Percentiles rank a stretch among this genome's conserved stretches.
Evolutionary conservation across 345 rosid genomes (phyloP).

Genomic region (Sonneratia caseolaris): DNA sequence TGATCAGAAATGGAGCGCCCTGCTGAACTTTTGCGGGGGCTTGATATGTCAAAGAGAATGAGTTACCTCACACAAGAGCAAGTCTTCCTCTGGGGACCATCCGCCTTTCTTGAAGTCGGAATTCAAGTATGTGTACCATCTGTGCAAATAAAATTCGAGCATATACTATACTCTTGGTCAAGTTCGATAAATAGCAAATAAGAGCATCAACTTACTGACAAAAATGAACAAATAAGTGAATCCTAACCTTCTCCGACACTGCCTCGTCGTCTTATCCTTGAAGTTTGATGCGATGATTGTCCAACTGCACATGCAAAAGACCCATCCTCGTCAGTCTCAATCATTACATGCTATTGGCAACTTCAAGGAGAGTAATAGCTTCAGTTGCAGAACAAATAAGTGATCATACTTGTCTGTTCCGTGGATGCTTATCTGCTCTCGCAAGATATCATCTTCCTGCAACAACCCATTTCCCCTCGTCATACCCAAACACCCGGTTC

Average conservation of each 20-base stretch:
- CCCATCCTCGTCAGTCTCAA: background rate
- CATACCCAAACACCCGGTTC: slow-evolving; percentile 3
- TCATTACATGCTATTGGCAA: background rate
- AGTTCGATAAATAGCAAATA: no score
- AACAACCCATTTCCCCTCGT: slow-evolving; percentile 2
- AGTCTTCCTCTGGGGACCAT: slow-evolving; percentile 98
- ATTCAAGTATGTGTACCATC: slow-evolving; percentile 96
- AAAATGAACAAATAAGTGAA: background rate
- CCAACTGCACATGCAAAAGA: slow-evolving; percentile 48
- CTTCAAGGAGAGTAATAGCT: background rate
- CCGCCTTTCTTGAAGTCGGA: slow-evolving; percentile 99
- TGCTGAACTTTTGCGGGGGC: background rate
- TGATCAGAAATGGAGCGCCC: background rate
- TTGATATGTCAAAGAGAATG: background rate
- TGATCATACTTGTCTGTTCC: slow-evolving; percentile 84
- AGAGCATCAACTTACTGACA: no score
- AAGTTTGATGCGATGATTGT: slow-evolving; percentile 87
- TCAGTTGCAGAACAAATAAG: background rate
- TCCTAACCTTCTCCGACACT: slow-evolving; percentile 88
- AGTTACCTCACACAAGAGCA: slow-evolving; percentile 87
- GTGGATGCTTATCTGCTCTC: slow-evolving; percentile 65
- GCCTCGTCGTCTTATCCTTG: slow-evolving; percentile 91
- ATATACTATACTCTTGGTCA: no score
- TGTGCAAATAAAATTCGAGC: slow-evolving; percentile 10
- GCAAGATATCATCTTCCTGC: slow-evolving; percentile 91